Percentiles rank a stretch among this genome's conserved stretches.
Evolutionary conservation across 495 filamentous ascomycete species (phyloP).

Genomic region (Podospora fimiseda): DNA sequence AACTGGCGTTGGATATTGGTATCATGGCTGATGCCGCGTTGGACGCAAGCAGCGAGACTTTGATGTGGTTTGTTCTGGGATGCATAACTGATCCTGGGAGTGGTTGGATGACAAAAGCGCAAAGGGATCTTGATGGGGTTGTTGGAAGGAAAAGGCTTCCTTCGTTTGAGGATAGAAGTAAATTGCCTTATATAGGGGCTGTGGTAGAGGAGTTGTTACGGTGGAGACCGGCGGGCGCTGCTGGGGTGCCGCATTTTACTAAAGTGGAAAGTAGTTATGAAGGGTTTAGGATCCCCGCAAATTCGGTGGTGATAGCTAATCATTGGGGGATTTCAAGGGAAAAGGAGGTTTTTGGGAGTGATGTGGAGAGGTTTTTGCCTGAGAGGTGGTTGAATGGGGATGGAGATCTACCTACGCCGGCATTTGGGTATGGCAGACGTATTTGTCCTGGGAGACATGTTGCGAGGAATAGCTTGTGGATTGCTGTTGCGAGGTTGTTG

Average conservation of each 20-base stretch:
- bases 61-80: background rate
- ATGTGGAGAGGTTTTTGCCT: constrained; percentile 43
- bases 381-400: constrained; percentile 32
- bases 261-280: constrained; percentile 39
- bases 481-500: constrained; percentile 41
- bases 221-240: constrained; percentile 46
- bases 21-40: constrained; percentile 7
- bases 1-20: constrained; percentile 4
- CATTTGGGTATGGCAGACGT: constrained; percentile 49
- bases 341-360: constrained; percentile 48
- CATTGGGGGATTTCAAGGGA: constrained; percentile 43
- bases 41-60: background rate
- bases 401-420: constrained; percentile 32
- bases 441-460: constrained; percentile 47
- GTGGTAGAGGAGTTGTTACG: constrained; percentile 48
- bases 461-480: constrained; percentile 39
- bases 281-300: constrained; percentile 31
- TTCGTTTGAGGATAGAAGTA: constrained; percentile 36
- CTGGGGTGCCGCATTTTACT: constrained; percentile 46
- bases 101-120: constrained; percentile 27
- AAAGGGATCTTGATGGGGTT: constrained; percentile 49
- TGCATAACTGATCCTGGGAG: background rate
- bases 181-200: constrained; percentile 40
- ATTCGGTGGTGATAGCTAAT: constrained; percentile 26
- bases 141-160: constrained; percentile 33